These are phyloP conservation scores for Ophiocordyceps polyrhachis-furcata DNA, from an alignment of 2,329 filamentous ascomycete genomes.

Conservation along the genomic window DNA sequence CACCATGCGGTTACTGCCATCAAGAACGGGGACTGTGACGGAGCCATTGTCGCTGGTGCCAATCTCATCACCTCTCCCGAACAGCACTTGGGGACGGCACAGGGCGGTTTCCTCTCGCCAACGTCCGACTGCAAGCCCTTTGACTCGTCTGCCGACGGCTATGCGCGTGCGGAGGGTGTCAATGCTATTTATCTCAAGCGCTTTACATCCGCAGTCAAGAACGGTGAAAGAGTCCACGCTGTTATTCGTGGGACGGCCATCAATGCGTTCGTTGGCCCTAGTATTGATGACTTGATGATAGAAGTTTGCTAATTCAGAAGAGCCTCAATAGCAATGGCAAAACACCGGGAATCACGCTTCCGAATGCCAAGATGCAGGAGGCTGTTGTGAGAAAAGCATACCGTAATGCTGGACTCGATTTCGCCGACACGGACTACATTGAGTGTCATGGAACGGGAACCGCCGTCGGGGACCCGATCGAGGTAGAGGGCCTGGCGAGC, in stretches of 20 bases:
- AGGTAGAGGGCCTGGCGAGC: constrained; percentile 22
- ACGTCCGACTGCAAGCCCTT: constrained; percentile 14
- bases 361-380: constrained; percentile 7
- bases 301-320: neutral
- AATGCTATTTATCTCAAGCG: constrained; percentile 14
- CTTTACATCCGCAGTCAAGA: constrained; percentile 10
- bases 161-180: constrained; percentile 14
- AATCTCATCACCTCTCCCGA: constrained; percentile 15
- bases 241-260: constrained; percentile 7
- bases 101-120: constrained; percentile 6
- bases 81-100: constrained; percentile 5
- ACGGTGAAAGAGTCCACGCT: constrained; percentile 7
- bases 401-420: constrained; percentile 12
- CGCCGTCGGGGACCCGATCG: constrained; percentile 30
- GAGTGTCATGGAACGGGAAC: constrained; percentile 37
- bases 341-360: constrained; percentile 8
- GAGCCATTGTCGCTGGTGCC: constrained; percentile 16
- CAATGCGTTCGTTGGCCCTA: constrained; percentile 1
- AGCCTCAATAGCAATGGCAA: constrained; percentile 5
- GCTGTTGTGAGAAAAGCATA: constrained; percentile 23
- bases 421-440: constrained; percentile 6
- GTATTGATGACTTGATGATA: neutral
- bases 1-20: constrained; percentile 9
- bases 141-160: constrained; percentile 14
- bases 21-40: constrained; percentile 12